Percentiles rank a stretch among this genome's conserved stretches.
Evolutionary conservation across 306 rosid species (phyloP).

Genomic region (Sindora glabra): DNA sequence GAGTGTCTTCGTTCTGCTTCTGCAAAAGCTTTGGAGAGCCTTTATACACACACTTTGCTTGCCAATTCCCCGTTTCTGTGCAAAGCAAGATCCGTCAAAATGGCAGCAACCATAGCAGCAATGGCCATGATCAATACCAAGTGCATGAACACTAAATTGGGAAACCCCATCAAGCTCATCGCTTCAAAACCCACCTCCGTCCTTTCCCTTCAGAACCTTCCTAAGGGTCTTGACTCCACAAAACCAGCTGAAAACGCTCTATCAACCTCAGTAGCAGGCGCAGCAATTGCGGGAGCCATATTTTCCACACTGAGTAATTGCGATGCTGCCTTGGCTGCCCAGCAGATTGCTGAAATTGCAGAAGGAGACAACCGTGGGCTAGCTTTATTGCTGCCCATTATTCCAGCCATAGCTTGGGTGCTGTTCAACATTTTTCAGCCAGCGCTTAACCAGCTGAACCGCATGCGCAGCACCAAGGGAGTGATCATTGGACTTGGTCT

Average conservation of each 20-base stretch:
- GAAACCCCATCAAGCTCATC: conserved; percentile 33
- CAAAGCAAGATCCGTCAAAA: conserved; percentile 22
- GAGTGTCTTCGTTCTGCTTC: background rate
- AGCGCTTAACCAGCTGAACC: conserved; percentile 71
- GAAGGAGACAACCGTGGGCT: conserved; percentile 82
- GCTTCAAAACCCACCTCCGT: conserved; percentile 39
- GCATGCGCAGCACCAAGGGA: conserved; percentile 56
- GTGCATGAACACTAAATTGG: conserved; percentile 28
- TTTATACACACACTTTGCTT: background rate
- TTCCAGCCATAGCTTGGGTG: conserved; percentile 91
- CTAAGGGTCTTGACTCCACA: conserved; percentile 32
- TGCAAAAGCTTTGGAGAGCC: background rate
- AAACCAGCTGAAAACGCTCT: conserved; percentile 11
- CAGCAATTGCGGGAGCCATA: conserved; percentile 76
- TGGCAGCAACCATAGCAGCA: conserved; percentile 82
- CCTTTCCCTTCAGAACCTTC: conserved; percentile 47
- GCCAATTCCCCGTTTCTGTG: background rate
- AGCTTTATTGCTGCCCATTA: conserved; percentile 58
- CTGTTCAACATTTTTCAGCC: conserved; percentile 87
- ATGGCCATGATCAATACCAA: conserved; percentile 74
- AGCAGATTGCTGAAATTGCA: conserved; percentile 62
- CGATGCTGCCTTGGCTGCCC: conserved; percentile 74
- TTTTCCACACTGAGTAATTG: conserved; percentile 46
- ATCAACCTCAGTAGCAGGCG: conserved; percentile 33
- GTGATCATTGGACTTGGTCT: conserved; percentile 57